Evolutionary conservation across 345 rosid genomes (phyloP), one percentile per base, ranked within the genome.

Genomic region (Raphanus raphanistrum): DNA sequence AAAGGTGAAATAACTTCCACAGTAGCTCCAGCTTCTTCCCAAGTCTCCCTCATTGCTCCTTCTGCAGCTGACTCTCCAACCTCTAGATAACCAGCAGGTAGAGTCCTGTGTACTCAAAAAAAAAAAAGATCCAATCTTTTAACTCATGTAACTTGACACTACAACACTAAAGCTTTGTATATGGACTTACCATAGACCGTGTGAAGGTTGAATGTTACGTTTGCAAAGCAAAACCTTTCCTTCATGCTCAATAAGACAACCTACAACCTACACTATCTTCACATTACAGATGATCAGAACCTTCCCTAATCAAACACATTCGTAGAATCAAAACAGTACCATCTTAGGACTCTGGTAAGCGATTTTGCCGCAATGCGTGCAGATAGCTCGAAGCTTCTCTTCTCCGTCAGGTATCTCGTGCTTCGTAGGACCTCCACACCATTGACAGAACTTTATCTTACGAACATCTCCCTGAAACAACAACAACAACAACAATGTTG

Each of bases 41-140:
- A 86, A 54, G 98, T 94, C 84, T 94, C 98, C 82, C 98, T 84
- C 65, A 86, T 84, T 75, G 98, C 98, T 48, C 98, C 98, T 83
- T 90, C 90, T 0, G 94, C 91, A 60, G 97, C 94, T 52, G 98
- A 94, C 81, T 94, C 98, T 11, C 98, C 98, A 72, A 94, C 88
- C 84, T 94, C 98, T 84, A 94, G 29, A 85, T 90, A 95, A 82
- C 99, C 99, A 86, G 98, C 97, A 66, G 99, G 99, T 75, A 95
- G 94, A 7, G 99, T 95, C 99, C 99, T 94, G 81, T 38, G 58
- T 54, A 33, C 59, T 3, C 79, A 65, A 17, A n/a, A 9, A 35
- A 66, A n/a, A 61, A 28, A 4, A 28, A 28, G 31, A 28, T 54
- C 55, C 21, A 50, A 45, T 50, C 21, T n/a, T 15, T 48, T 50